A percentile compares a stretch with the other conserved stretches of the same genome.
Conservation (phyloP, 2,329 filamentous ascomycete genomes). For the Sarocladium kiliense region DNA sequence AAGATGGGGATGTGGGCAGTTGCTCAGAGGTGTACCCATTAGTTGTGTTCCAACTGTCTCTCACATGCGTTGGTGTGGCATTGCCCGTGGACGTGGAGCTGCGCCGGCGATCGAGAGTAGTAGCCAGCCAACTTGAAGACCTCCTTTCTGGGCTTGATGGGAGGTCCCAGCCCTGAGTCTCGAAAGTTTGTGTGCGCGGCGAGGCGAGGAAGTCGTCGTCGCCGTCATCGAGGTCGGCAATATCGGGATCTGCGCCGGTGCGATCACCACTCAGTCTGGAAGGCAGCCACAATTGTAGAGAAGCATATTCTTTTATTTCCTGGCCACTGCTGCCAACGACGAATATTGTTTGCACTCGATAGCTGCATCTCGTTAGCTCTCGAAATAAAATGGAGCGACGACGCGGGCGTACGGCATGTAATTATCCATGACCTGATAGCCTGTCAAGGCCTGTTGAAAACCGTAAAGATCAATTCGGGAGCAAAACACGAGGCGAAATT, state of each 20-base stretch:
- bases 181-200: neutral
- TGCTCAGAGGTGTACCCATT: neutral
- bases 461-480: conserved; percentile 14
- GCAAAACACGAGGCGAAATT: conserved; percentile 16
- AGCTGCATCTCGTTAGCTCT: neutral
- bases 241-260: neutral
- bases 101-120: neutral
- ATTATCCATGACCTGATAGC: conserved; percentile 16
- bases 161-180: neutral
- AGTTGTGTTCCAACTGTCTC: neutral
- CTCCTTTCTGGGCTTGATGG: too few relatives aligned
- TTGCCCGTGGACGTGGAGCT: neutral
- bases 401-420: conserved; percentile 14
- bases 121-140: too few relatives aligned
- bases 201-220: neutral
- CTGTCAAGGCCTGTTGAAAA: conserved; percentile 21
- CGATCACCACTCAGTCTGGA: neutral
- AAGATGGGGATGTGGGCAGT: neutral
- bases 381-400: neutral
- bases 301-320: conserved; percentile 15
- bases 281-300: conserved; percentile 17
- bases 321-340: conserved; percentile 9
- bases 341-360: conserved; percentile 14
- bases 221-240: neutral
- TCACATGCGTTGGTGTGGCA: neutral